phyloP scores from a whole-genome alignment of 345 rosid species.

The Brassica nigra region DNA sequence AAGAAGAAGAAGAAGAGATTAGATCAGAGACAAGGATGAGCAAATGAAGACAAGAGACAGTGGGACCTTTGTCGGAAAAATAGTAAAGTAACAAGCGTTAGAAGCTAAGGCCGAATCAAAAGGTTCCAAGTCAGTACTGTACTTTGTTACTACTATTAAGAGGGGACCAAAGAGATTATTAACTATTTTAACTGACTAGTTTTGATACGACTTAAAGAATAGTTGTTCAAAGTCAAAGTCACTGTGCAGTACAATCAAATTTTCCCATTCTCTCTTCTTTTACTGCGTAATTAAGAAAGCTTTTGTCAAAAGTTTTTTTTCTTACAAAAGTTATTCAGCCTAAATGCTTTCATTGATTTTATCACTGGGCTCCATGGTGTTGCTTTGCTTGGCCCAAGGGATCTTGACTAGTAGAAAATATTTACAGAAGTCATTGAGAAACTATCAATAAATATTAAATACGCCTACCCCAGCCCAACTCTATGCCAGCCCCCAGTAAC shows the following conservation, averaged over 20 bases:
- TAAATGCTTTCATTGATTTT: neutral
- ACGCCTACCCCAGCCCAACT: neutral
- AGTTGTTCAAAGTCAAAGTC: neutral
- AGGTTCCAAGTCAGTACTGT: neutral
- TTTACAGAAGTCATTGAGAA: neutral
- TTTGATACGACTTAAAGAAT: neutral
- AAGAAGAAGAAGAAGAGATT: slow-evolving; percentile 19
- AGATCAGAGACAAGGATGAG: slow-evolving; percentile 17
- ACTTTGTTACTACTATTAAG: neutral
- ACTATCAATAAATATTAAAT: neutral
- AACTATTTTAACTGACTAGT: slow-evolving; percentile 13
- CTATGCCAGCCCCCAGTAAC: neutral
- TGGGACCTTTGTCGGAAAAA: slow-evolving; percentile 34
- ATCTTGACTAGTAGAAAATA: neutral
- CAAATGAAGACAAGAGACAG: slow-evolving; percentile 27
- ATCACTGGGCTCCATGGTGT: neutral
- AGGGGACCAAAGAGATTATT: slow-evolving; percentile 10
- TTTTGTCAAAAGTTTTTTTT: no score
- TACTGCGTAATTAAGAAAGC: neutral
- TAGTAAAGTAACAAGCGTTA: slow-evolving; percentile 20
- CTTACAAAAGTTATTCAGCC: neutral
- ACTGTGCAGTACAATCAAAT: neutral
- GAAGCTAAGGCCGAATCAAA: slow-evolving; percentile 10
- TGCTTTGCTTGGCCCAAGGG: neutral
- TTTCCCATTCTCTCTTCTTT: neutral